These are phyloP conservation scores for Inonotus obliquus DNA, from an alignment of 1,284 basidiomycete species.

Conservation along the genomic window DNA sequence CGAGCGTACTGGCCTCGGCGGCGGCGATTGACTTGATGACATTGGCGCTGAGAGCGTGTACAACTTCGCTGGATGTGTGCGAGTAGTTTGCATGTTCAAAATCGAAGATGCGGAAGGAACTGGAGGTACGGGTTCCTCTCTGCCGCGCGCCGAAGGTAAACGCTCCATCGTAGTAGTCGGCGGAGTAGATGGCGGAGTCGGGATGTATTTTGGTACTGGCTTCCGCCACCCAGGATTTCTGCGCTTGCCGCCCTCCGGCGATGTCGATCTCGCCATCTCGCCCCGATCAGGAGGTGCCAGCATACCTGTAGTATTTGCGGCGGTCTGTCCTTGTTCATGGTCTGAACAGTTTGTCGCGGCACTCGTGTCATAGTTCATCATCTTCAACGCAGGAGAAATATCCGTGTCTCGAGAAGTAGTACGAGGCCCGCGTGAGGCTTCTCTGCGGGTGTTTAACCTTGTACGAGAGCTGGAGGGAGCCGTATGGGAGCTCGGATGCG, in stretches of 20 bases:
- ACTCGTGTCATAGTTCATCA: constrained; percentile 12
- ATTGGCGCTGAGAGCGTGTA: background rate
- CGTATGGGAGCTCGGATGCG: background rate
- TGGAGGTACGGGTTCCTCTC: constrained; percentile 25
- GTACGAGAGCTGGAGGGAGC: background rate
- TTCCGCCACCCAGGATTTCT: constrained; percentile 58
- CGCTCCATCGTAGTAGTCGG: constrained; percentile 24
- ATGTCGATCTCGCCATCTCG: constrained; percentile 6
- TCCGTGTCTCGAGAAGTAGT: constrained; percentile 5
- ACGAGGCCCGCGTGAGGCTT: constrained; percentile 1
- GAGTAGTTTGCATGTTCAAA: background rate
- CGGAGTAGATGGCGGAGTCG: constrained; percentile 51
- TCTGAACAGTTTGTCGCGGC: background rate
- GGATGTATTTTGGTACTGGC: constrained; percentile 58
- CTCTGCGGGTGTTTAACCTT: background rate
- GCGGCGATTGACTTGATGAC: background rate
- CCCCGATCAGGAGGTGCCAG: background rate
- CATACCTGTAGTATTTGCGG: background rate
- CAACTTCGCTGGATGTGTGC: background rate
- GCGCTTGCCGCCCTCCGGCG: constrained; percentile 21
- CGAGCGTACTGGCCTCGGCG: constrained; percentile 8
- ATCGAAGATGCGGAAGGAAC: constrained; percentile 14
- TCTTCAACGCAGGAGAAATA: constrained; percentile 9
- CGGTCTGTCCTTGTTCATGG: constrained; percentile 1
- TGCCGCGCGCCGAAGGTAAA: constrained; percentile 21